These are phyloP conservation scores for Edaphochlamys debaryana DNA, from an alignment of 139 green algal species.

Conservation along the genomic window DNA sequence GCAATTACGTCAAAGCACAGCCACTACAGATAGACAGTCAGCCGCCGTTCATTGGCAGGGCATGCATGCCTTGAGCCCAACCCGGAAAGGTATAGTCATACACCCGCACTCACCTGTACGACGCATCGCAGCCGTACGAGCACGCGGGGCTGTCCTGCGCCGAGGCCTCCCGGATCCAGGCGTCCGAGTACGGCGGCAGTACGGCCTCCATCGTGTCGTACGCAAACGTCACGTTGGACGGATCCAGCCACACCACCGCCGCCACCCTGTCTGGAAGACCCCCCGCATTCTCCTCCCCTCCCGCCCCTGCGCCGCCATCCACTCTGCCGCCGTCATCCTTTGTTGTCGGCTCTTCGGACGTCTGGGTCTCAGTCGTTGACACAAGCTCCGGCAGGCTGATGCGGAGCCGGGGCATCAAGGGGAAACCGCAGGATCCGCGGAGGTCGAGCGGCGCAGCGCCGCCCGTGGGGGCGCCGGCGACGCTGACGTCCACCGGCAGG, in stretches of 20 bases:
- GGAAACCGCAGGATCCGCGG: conserved; percentile 47
- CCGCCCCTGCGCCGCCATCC: too few relatives aligned
- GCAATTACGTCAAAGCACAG: too few relatives aligned
- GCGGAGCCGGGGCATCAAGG: conserved; percentile 38
- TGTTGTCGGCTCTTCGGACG: not conserved
- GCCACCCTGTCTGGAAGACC: conserved; percentile 9
- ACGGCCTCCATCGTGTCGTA: not conserved
- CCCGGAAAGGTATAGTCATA: too few relatives aligned
- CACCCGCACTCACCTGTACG: too few relatives aligned
- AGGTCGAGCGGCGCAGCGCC: not conserved
- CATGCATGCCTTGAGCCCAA: too few relatives aligned
- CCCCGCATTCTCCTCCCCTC: too few relatives aligned
- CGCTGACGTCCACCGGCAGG: too few relatives aligned
- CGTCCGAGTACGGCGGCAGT: conserved; percentile 35
- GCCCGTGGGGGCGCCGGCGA: not conserved
- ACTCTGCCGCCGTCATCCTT: too few relatives aligned
- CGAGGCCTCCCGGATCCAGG: conserved; percentile 42
- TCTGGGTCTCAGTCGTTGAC: too few relatives aligned
- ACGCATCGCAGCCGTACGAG: conserved; percentile 40
- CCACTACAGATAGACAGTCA: too few relatives aligned
- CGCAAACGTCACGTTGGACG: conserved; percentile 52
- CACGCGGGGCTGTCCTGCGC: conserved; percentile 18
- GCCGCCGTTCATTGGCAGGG: too few relatives aligned
- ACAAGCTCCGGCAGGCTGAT: too few relatives aligned
- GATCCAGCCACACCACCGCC: conserved; percentile 52